Percentiles rank a stretch among this genome's conserved stretches.
Evolutionary conservation across 1,139 yeast species (phyloP).

Genomic region (Candida labiduridarum): DNA sequence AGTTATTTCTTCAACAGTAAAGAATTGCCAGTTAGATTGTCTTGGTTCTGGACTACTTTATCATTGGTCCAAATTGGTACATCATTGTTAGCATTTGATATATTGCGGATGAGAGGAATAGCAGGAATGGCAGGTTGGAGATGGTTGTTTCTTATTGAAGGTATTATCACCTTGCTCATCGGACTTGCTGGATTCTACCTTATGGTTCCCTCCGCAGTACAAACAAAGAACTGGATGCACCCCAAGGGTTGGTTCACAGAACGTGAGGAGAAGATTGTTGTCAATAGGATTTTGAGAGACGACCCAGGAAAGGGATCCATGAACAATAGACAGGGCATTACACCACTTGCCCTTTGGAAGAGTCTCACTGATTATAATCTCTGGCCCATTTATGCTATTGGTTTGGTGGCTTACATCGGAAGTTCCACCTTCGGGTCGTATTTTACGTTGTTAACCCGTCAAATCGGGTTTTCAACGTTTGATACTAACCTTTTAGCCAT

Average conservation of each 20-base stretch:
- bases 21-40: slow-evolving; percentile 29
- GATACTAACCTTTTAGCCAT: slow-evolving; percentile 57
- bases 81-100: slow-evolving; percentile 40
- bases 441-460: slow-evolving; percentile 34
- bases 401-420: slow-evolving; percentile 50
- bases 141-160: slow-evolving; percentile 69
- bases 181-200: slow-evolving; percentile 55
- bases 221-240: slow-evolving; percentile 54
- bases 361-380: slow-evolving; percentile 56
- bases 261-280: slow-evolving; percentile 62
- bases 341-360: slow-evolving; percentile 31
- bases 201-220: slow-evolving; percentile 63
- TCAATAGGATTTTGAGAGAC: slow-evolving; percentile 63
- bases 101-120: slow-evolving; percentile 27
- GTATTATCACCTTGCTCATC: slow-evolving; percentile 54
- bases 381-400: slow-evolving; percentile 59
- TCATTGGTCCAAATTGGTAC: slow-evolving; percentile 32
- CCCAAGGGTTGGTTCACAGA: slow-evolving; percentile 69
- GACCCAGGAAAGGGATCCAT: slow-evolving; percentile 49
- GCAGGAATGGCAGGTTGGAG: slow-evolving; percentile 55
- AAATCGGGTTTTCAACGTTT: slow-evolving; percentile 59
- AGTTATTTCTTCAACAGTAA: slow-evolving; percentile 31
- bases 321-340: slow-evolving; percentile 56
- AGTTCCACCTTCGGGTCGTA: slow-evolving; percentile 35
- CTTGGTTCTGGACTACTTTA: slow-evolving; percentile 21